These are phyloP conservation scores for Ustilago xerochloae DNA, from an alignment of 1,284 basidiomycete genomes.

Conservation along the genomic window DNA sequence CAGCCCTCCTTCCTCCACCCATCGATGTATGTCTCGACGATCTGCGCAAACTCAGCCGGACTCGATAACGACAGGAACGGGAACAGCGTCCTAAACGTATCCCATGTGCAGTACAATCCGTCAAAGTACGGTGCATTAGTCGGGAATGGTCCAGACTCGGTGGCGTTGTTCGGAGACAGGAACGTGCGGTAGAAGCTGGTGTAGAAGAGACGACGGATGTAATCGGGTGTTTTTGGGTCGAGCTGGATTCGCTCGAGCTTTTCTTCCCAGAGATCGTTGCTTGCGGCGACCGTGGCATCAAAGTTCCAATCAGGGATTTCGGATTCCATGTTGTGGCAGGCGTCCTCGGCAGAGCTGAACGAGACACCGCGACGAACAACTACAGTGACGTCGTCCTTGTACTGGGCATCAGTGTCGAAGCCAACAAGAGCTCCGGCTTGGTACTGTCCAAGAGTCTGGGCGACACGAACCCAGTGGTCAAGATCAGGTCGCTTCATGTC, in stretches of 20 bases:
- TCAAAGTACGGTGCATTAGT: conserved; percentile 54
- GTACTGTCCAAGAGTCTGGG: conserved; percentile 45
- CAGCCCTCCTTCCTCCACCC: conserved; percentile 57
- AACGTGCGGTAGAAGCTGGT: conserved; percentile 60
- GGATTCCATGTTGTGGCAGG: conserved; percentile 56
- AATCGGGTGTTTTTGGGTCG: conserved; percentile 42
- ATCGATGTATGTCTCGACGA: conserved; percentile 61
- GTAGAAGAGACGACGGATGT: conserved; percentile 56
- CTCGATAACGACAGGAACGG: conserved; percentile 57
- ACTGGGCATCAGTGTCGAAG: conserved; percentile 11
- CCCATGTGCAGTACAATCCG: conserved; percentile 55
- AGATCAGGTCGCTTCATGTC: conserved; percentile 48
- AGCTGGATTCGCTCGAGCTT: conserved; percentile 58
- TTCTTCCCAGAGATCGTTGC: conserved; percentile 53
- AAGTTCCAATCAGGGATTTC: conserved; percentile 56
- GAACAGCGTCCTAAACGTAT: conserved; percentile 55
- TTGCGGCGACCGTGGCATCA: conserved; percentile 33
- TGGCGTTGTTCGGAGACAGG: conserved; percentile 63
- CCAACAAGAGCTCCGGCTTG: conserved; percentile 57
- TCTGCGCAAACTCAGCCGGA: conserved; percentile 55
- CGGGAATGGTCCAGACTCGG: conserved; percentile 31
- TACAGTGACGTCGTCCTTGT: conserved; percentile 30
- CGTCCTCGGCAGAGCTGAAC: conserved; percentile 54
- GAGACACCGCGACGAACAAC: conserved; percentile 53
- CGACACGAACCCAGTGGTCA: conserved; percentile 38